Evolutionary conservation across 2,329 filamentous ascomycete genomes (phyloP), one percentile per base, ranked within the genome.

Genomic region (Bertia moriformis): DNA sequence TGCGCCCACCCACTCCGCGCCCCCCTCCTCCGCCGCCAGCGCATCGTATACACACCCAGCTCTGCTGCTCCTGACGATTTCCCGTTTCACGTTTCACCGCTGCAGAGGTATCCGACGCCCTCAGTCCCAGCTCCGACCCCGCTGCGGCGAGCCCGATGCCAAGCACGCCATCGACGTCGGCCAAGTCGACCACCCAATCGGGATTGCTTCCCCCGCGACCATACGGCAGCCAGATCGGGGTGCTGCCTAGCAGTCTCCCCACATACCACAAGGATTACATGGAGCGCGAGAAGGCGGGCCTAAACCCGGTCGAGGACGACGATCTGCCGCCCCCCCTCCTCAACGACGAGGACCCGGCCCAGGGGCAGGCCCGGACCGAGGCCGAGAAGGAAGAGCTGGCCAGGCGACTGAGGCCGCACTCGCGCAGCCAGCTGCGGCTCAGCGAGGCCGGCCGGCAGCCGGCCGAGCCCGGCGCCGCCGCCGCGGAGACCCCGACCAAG

Each of bases 351-450:
- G 35, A 18, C n/a, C 39, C 37, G 18, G 19, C 17, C 37, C n/a
- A n/a, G n/a, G n/a, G n/a, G n/a, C 55, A 58, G 40, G 41, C 51
- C 1, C 55, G 55, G 36, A 53, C 50, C 3, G 49, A 58, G 5
- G 69, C 69, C 45, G 70, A 82, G 46, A 72, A 78, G 48, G 71
- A 69, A 33, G 73, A 71, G 20, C 78, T 69, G 12, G 71, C 70
- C 29, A 63, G 70, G 40, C 65, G 74, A 12, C 60, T 83, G 20
- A 81, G 79, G 47, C 78, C 78, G 3, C 78, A 83, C 48, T 71
- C 70, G 39, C 64, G 73, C 33, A 70, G 32, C 17, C 10, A 35
- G 12, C 32, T 35, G 10, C 32, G 32, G 7, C 7, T 35, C 10
- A n/a, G n/a, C n/a, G n/a, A n/a, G n/a, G n/a, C n/a, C n/a, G n/a